These are phyloP conservation scores for Hypoxylon cercidicola DNA, from an alignment of 495 filamentous ascomycete genomes.

Conservation along the genomic window DNA sequence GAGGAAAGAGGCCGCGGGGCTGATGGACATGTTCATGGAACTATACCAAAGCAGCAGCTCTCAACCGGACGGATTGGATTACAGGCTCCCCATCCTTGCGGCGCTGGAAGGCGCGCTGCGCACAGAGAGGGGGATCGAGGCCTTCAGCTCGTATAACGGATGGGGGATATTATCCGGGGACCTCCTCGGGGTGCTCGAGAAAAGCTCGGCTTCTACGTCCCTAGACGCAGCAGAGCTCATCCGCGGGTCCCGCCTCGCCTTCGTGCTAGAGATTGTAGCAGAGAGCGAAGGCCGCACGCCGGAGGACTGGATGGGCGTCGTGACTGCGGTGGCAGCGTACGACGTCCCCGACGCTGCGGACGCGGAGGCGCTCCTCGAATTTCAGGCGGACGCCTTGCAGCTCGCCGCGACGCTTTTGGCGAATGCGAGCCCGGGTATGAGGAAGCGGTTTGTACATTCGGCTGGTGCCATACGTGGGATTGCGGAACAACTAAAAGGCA, in stretches of 20 bases:
- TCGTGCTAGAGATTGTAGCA: constrained; percentile 58
- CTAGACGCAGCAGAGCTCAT: constrained; percentile 46
- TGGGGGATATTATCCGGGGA: constrained; percentile 62
- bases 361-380: constrained; percentile 48
- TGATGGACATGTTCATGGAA: constrained; percentile 67
- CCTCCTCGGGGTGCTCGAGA: constrained; percentile 51
- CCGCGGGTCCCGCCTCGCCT: constrained; percentile 63
- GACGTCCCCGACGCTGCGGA: constrained; percentile 32
- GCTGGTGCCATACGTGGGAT: constrained; percentile 53
- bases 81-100: constrained; percentile 61
- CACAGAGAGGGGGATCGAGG: constrained; percentile 55
- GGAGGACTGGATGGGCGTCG: constrained; percentile 61
- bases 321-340: constrained; percentile 53
- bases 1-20: constrained; percentile 61
- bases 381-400: constrained; percentile 61
- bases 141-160: constrained; percentile 56
- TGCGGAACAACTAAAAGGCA: constrained; percentile 47
- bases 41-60: constrained; percentile 55
- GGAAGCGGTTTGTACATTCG: constrained; percentile 57
- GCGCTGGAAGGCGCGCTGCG: constrained; percentile 63
- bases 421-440: constrained; percentile 55
- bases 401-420: constrained; percentile 60
- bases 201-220: constrained; percentile 14
- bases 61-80: constrained; percentile 51
- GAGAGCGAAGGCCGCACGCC: constrained; percentile 53